phyloP scores from a whole-genome alignment of 768 basidiomycete genomes.

The Boletus speciosus region DNA sequence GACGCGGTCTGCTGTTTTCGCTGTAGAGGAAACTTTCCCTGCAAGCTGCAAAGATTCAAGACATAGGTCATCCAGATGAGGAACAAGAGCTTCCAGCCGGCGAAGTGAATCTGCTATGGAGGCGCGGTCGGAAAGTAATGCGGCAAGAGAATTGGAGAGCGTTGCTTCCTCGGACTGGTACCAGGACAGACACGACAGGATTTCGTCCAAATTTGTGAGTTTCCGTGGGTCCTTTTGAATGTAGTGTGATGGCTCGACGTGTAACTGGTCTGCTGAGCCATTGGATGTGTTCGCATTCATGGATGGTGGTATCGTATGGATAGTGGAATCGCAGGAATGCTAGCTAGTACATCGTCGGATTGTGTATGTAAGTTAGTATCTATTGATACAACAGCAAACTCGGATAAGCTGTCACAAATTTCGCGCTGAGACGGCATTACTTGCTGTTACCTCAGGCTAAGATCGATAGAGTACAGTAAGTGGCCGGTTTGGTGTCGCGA shows the following conservation, averaged over 20 bases:
- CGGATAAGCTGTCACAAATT: no score
- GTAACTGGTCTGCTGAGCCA: constrained; percentile 5
- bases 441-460: no score
- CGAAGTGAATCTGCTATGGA: constrained; percentile 61
- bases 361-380: not conserved
- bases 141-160: constrained; percentile 68
- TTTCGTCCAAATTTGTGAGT: constrained; percentile 63
- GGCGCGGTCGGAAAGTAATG: constrained; percentile 64
- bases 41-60: constrained; percentile 53
- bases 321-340: not conserved
- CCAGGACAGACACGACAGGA: constrained; percentile 69
- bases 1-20: constrained; percentile 79
- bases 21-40: constrained; percentile 64
- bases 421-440: no score
- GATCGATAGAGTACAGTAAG: no score
- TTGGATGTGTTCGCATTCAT: constrained; percentile 12
- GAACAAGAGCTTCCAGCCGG: constrained; percentile 57
- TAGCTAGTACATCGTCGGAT: not conserved
- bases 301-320: not conserved
- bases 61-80: constrained; percentile 61
- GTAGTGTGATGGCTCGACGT: constrained; percentile 3
- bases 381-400: not conserved
- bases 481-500: no score
- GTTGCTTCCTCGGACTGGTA: constrained; percentile 76
- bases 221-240: constrained; percentile 27